These are phyloP conservation scores for Zoysia pacifica DNA, from an alignment of 176 grass and related monocot species.

Conservation along the genomic window DNA sequence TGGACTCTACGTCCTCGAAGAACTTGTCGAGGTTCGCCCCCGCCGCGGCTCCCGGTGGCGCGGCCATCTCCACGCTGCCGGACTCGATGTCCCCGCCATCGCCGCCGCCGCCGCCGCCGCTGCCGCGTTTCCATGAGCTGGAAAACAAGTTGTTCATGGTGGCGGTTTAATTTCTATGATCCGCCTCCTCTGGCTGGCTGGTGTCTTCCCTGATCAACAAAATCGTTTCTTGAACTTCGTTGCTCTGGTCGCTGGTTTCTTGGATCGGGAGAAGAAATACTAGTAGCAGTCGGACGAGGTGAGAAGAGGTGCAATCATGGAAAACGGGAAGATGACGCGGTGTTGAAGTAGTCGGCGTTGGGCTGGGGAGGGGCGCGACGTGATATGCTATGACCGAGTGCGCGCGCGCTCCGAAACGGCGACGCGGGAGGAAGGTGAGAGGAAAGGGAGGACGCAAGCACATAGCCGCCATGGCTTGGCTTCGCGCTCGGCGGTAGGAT, in stretches of 20 bases:
- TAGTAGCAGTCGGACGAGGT: background rate
- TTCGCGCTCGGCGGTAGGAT: background rate
- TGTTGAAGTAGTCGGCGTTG: conserved; percentile 37
- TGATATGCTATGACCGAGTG: conserved; percentile 5
- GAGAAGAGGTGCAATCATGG: background rate
- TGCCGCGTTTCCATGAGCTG: conserved; percentile 61
- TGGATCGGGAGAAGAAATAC: conserved; percentile 31
- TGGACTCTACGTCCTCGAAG: conserved; percentile 89
- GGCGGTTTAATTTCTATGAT: background rate
- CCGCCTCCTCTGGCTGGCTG: background rate
- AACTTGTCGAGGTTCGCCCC: conserved; percentile 78
- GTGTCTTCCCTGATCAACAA: background rate
- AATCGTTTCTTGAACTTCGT: background rate
- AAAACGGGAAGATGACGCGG: conserved; percentile 21
- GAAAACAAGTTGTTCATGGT: conserved; percentile 86
- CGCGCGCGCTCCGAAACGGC: background rate
- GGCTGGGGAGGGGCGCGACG: background rate
- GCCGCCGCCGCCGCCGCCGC: no score
- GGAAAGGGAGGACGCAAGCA: conserved; percentile 27
- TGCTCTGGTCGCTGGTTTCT: conserved; percentile 23
- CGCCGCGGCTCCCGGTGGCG: conserved; percentile 34
- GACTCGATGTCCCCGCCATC: conserved; percentile 43
- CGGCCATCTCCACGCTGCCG: conserved; percentile 53
- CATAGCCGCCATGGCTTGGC: background rate
- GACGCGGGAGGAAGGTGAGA: conserved; percentile 34